Percentiles rank a stretch among this genome's conserved stretches.
These are phyloP conservation scores for Stereocaulon alpinum DNA, from an alignment of 495 filamentous ascomycete species.

Conservation along the genomic window DNA sequence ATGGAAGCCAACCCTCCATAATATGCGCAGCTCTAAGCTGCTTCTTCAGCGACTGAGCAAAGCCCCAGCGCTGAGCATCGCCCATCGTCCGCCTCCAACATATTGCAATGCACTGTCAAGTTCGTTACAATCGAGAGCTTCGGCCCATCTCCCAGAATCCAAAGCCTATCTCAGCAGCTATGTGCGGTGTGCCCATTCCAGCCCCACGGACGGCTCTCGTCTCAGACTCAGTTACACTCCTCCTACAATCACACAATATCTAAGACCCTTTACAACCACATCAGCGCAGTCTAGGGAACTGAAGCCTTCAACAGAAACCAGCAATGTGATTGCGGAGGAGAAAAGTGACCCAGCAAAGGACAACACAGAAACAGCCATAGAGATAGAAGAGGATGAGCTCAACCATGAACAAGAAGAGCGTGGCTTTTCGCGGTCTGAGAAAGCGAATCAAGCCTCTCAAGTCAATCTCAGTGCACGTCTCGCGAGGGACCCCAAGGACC, in stretches of 20 bases:
- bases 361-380: constrained; percentile 22
- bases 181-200: background rate
- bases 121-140: background rate
- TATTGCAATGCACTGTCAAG: background rate
- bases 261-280: constrained; percentile 7
- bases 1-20: constrained; percentile 4
- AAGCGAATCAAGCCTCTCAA: constrained; percentile 76
- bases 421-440: constrained; percentile 60
- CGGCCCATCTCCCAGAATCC: background rate
- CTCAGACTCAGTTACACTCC: background rate
- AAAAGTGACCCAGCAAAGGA: constrained; percentile 6
- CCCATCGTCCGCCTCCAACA: constrained; percentile 3
- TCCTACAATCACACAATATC: background rate
- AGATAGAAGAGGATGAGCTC: constrained; percentile 26
- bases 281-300: background rate
- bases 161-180: background rate
- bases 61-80: constrained; percentile 9
- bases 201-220: background rate
- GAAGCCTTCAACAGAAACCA: background rate
- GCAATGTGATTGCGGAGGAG: background rate
- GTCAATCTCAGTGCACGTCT: constrained; percentile 81
- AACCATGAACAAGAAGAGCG: constrained; percentile 42
- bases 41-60: constrained; percentile 19
- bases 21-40: constrained; percentile 25
- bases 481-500: constrained; percentile 62